Evolutionary conservation across 2,329 filamentous ascomycete species (phyloP).

Genomic region (Trichoderma sp.): DNA sequence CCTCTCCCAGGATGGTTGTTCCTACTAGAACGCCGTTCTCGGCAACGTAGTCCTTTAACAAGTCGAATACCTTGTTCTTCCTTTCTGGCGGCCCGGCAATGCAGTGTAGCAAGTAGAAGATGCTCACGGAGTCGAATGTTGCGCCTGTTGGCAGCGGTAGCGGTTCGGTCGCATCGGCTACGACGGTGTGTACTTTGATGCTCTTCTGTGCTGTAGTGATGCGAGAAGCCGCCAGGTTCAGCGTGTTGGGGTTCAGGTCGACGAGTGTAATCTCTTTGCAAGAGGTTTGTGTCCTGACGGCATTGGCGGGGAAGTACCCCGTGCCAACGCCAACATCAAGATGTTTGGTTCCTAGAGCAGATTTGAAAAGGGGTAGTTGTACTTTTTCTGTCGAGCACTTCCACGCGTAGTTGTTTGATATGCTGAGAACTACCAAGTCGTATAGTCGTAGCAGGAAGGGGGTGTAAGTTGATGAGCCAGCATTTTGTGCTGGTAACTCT

Average conservation of each 20-base stretch:
- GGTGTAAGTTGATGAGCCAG: slow-evolving; percentile 13
- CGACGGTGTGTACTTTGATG: slow-evolving; percentile 29
- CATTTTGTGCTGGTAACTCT: not conserved
- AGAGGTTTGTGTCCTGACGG: slow-evolving; percentile 21
- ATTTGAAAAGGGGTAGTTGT: slow-evolving; percentile 33
- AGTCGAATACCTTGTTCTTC: slow-evolving; percentile 24
- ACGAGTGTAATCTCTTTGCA: slow-evolving; percentile 34
- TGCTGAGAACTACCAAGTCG: slow-evolving; percentile 41
- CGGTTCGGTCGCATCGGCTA: slow-evolving; percentile 37
- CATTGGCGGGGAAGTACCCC: slow-evolving; percentile 36
- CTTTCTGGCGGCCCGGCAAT: slow-evolving; percentile 23
- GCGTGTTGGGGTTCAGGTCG: slow-evolving; percentile 36
- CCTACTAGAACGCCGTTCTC: slow-evolving; percentile 27
- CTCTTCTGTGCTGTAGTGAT: slow-evolving; percentile 20
- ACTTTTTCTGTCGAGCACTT: slow-evolving; percentile 30
- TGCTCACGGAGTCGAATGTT: slow-evolving; percentile 39
- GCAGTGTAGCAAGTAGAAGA: slow-evolving; percentile 30
- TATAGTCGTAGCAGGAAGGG: slow-evolving; percentile 35
- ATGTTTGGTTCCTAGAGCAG: slow-evolving; percentile 35
- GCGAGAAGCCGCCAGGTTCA: slow-evolving; percentile 23
- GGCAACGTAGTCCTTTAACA: slow-evolving; percentile 22
- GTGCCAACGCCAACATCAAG: slow-evolving; percentile 42
- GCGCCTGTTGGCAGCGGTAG: slow-evolving; percentile 26
- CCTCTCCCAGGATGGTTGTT: slow-evolving; percentile 25
- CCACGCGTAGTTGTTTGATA: slow-evolving; percentile 40